Conservation (phyloP, 179 eudicot genomes). For the Silene vulgaris region DNA sequence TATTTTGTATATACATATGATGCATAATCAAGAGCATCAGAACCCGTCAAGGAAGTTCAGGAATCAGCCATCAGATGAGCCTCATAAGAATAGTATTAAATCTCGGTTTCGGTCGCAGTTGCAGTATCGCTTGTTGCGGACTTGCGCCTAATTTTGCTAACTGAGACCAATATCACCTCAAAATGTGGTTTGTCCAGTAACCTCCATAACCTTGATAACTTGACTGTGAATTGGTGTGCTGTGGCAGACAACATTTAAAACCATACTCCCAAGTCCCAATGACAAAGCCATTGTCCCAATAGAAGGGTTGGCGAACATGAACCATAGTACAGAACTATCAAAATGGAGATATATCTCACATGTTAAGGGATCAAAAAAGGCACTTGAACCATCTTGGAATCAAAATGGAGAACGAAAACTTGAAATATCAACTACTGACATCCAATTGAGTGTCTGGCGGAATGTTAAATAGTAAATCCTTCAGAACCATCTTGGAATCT, state of each 20-base stretch:
- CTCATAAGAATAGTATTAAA: too few species aligned
- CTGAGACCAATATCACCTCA: too few species aligned
- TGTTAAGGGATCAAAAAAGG: not conserved
- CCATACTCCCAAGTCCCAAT: not conserved
- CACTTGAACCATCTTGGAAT: not conserved
- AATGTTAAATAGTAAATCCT: not conserved
- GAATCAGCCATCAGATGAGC: not conserved
- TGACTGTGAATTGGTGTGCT: too few species aligned
- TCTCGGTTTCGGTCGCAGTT: too few species aligned
- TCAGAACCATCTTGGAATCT: not conserved
- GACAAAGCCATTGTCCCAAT: conserved; percentile 6
- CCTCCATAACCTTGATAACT: too few species aligned
- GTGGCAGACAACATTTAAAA: too few species aligned
- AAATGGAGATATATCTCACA: not conserved
- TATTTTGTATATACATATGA: not conserved
- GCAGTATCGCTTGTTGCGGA: too few species aligned
- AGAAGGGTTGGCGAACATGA: not conserved
- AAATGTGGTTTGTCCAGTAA: too few species aligned
- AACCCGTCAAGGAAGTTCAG: not conserved
- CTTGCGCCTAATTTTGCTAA: too few species aligned
- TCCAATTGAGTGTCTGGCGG: not conserved
- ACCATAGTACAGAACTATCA: not conserved
- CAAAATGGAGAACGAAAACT: not conserved
- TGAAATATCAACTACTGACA: not conserved
- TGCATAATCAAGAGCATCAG: not conserved